Percentiles rank a stretch among this genome's conserved stretches.
These are phyloP conservation scores for Fremontodendron californicum DNA, from an alignment of 345 rosid genomes.

Conservation along the genomic window DNA sequence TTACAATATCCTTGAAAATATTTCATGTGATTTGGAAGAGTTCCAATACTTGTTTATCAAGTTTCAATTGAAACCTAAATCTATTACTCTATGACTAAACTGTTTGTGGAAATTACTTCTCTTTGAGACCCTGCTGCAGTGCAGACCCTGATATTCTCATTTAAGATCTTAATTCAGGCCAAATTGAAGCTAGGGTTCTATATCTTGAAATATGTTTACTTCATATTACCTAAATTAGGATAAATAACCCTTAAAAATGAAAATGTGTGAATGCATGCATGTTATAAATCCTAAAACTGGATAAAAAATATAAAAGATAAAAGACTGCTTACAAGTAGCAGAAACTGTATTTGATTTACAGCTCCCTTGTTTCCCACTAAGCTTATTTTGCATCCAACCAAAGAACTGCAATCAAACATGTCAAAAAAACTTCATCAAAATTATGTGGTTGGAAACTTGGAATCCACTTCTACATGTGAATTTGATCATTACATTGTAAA, in stretches of 20 bases:
- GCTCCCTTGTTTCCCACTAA: slow-evolving; percentile 54
- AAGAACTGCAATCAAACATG: slow-evolving; percentile 49
- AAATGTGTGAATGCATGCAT: not conserved
- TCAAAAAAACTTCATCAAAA: not conserved
- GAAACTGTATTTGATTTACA: slow-evolving; percentile 38
- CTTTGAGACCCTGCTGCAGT: not conserved
- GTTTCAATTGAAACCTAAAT: not conserved
- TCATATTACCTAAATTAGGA: not conserved
- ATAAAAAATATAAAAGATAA: not conserved
- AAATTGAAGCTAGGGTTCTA: not conserved
- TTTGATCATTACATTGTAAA: no score
- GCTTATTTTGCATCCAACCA: slow-evolving; percentile 87
- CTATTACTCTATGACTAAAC: not conserved
- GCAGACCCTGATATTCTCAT: not conserved
- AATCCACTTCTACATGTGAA: not conserved
- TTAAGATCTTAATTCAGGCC: not conserved
- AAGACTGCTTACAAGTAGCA: slow-evolving; percentile 54
- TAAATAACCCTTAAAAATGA: not conserved
- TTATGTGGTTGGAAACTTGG: not conserved
- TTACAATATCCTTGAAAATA: not conserved
- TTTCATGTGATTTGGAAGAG: not conserved
- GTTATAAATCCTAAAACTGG: not conserved
- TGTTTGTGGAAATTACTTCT: not conserved
- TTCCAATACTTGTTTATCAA: not conserved
- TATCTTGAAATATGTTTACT: not conserved